Evolutionary conservation across 176 grass and related monocot species (phyloP).

Genomic region (Rhynchospora tenuis): DNA sequence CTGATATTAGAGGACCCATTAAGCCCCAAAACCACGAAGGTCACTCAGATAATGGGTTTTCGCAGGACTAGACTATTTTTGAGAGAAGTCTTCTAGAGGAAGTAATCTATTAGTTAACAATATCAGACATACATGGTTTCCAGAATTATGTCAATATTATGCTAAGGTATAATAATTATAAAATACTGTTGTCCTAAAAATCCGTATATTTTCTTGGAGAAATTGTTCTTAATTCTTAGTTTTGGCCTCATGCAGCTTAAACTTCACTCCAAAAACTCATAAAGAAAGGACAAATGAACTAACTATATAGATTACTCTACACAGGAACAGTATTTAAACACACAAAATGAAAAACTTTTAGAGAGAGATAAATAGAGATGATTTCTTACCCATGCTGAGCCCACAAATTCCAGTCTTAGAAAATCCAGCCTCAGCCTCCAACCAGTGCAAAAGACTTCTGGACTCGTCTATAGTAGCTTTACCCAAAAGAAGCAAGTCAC

Average conservation of each 20-base stretch:
- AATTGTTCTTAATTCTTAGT: background rate
- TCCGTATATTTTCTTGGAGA: background rate
- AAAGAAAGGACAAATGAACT: background rate
- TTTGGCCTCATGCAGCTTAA: background rate
- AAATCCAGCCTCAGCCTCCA: slow-evolving; percentile 75
- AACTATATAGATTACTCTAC: background rate
- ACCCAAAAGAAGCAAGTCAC: slow-evolving; percentile 86
- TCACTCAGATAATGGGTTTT: background rate
- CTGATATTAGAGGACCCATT: background rate
- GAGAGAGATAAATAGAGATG: background rate
- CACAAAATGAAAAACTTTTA: background rate
- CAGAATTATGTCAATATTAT: background rate
- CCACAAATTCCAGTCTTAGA: slow-evolving; percentile 92
- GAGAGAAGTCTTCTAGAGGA: background rate
- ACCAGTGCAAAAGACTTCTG: slow-evolving; percentile 85
- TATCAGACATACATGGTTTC: background rate
- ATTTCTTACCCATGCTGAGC: slow-evolving; percentile 84
- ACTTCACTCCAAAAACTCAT: background rate
- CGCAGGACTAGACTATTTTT: background rate
- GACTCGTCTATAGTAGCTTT: slow-evolving; percentile 96
- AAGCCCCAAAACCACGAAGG: background rate
- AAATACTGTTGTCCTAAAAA: background rate
- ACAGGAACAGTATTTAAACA: background rate
- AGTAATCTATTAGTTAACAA: background rate
- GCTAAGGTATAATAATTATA: background rate